These are phyloP conservation scores for Chalara sp. DNA, from an alignment of 2,329 filamentous ascomycete species.

Conservation along the genomic window DNA sequence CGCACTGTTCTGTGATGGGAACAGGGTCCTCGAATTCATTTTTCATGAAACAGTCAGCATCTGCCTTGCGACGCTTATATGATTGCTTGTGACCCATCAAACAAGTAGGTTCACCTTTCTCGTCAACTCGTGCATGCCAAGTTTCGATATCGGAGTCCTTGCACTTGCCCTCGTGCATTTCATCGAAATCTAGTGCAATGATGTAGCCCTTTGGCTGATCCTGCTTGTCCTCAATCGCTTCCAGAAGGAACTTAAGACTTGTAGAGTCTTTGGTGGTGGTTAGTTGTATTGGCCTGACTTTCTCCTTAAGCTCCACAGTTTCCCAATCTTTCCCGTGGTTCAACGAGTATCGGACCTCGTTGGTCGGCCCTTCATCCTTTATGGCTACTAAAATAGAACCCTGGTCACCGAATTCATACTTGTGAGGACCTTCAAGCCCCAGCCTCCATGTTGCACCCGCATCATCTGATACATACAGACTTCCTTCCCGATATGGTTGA, in stretches of 20 bases:
- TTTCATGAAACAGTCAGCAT: constrained; percentile 83
- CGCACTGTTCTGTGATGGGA: constrained; percentile 65
- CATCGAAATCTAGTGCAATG: constrained; percentile 77
- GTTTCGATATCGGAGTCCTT: constrained; percentile 76
- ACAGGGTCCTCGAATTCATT: constrained; percentile 75
- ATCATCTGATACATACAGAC: constrained; percentile 85
- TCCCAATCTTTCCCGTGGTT: constrained; percentile 87
- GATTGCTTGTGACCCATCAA: constrained; percentile 95
- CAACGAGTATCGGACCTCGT: constrained; percentile 68
- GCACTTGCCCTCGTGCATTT: constrained; percentile 75
- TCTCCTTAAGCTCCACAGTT: constrained; percentile 59
- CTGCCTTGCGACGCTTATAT: constrained; percentile 77
- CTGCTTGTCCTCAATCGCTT: constrained; percentile 48
- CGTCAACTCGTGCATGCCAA: constrained; percentile 79
- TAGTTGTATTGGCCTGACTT: constrained; percentile 64
- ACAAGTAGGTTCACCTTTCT: constrained; percentile 75
- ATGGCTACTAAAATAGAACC: constrained; percentile 84
- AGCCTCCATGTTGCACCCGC: constrained; percentile 80
- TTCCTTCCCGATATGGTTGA: constrained; percentile 62
- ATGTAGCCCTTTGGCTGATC: constrained; percentile 51
- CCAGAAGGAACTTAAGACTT: constrained; percentile 80
- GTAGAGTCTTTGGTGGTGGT: constrained; percentile 92
- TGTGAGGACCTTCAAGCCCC: constrained; percentile 73
- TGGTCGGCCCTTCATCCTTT: constrained; percentile 53
- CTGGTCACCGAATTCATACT: constrained; percentile 93